phyloP scores from a whole-genome alignment of 805 yeast species.

The Trichomonascus vanleenenianus region DNA sequence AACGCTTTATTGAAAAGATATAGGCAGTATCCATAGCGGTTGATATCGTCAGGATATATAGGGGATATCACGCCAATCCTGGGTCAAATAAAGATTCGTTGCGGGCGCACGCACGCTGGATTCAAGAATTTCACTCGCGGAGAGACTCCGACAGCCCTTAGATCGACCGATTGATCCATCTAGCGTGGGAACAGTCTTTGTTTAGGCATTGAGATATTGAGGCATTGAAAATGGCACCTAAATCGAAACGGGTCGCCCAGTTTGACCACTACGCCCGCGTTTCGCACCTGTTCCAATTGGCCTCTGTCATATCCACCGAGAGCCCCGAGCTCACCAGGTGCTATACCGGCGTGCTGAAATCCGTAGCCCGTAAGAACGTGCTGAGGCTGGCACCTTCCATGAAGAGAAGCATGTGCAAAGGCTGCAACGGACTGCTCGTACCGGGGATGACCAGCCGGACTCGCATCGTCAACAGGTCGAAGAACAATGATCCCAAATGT shows the following conservation, averaged over 20 bases:
- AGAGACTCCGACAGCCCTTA: too few relatives aligned
- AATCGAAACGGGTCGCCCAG: slow-evolving; percentile 34
- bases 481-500: slow-evolving; percentile 24
- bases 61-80: too few relatives aligned
- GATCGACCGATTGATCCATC: too few relatives aligned
- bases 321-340: slow-evolving; percentile 42
- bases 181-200: too few relatives aligned
- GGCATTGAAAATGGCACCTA: too few relatives aligned
- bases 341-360: slow-evolving; percentile 46
- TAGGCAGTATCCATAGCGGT: too few relatives aligned
- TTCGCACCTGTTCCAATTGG: slow-evolving; percentile 30
- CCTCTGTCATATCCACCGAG: slow-evolving; percentile 1
- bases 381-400: slow-evolving; percentile 44
- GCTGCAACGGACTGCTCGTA: slow-evolving; percentile 45
- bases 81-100: too few relatives aligned
- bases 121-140: too few relatives aligned
- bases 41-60: too few relatives aligned
- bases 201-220: too few relatives aligned
- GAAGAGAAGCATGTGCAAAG: slow-evolving; percentile 64
- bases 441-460: slow-evolving; percentile 40
- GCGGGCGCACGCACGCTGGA: too few relatives aligned
- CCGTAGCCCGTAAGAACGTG: slow-evolving; percentile 62
- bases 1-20: too few relatives aligned
- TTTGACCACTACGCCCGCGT: slow-evolving; percentile 21
- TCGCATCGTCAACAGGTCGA: slow-evolving; percentile 38